These are phyloP conservation scores for Penicillium sumatraense DNA, from an alignment of 2,329 filamentous ascomycete species.

Conservation along the genomic window DNA sequence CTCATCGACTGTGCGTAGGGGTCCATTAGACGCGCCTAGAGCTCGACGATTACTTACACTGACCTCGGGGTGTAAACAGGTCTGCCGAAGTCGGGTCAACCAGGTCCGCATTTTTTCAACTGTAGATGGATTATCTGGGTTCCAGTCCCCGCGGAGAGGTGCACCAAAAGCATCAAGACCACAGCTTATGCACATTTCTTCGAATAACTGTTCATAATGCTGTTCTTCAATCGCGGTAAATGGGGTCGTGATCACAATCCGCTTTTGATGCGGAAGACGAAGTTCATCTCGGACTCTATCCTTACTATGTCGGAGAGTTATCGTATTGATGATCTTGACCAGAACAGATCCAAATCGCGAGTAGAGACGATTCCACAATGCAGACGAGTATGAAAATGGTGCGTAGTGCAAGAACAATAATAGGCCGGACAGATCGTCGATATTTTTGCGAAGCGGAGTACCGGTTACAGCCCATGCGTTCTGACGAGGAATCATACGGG, in stretches of 20 bases:
- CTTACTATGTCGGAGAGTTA: slow-evolving; percentile 87
- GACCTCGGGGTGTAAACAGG: slow-evolving; percentile 83
- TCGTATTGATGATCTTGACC: slow-evolving; percentile 67
- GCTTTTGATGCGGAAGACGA: slow-evolving; percentile 77
- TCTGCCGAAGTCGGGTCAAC: slow-evolving; percentile 78
- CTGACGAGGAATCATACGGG: slow-evolving; percentile 76
- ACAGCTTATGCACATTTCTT: slow-evolving; percentile 73
- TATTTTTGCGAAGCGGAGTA: slow-evolving; percentile 81
- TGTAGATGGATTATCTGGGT: slow-evolving; percentile 60
- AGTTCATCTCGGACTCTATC: slow-evolving; percentile 78
- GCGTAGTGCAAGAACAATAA: slow-evolving; percentile 79
- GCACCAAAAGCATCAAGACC: slow-evolving; percentile 68
- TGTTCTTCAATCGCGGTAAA: slow-evolving; percentile 92
- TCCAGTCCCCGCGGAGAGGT: slow-evolving; percentile 66
- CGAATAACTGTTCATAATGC: slow-evolving; percentile 77
- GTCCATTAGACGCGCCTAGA: slow-evolving; percentile 65
- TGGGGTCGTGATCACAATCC: slow-evolving; percentile 85
- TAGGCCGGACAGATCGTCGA: slow-evolving; percentile 78
- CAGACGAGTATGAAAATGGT: slow-evolving; percentile 69
- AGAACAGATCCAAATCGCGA: slow-evolving; percentile 67
- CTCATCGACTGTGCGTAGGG: slow-evolving; percentile 80
- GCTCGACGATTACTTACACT: slow-evolving; percentile 68
- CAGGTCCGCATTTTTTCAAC: slow-evolving; percentile 78
- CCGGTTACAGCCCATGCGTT: slow-evolving; percentile 94
- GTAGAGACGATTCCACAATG: slow-evolving; percentile 71